Base-by-base conservation (phyloP, 306 rosid species). In the Ochetophila trinervis region DNA sequence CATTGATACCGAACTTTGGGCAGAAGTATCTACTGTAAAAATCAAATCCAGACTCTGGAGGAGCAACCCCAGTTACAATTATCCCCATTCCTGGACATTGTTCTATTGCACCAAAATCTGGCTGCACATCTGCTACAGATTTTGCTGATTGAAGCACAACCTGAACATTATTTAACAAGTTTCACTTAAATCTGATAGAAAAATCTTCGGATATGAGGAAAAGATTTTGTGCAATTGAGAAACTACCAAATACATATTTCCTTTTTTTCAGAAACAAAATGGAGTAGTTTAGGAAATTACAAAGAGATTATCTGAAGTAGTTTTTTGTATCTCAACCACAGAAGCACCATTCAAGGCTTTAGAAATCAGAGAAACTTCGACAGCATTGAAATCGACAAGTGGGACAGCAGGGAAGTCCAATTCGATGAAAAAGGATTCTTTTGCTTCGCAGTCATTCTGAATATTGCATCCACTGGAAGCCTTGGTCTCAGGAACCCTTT, bases 31-130 rank as follows among this genome's bases (percentile, higher is more conserved):
- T 70, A 62, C 85, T 87, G 67, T 65, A 78, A 77, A 89, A 80
- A 58, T 92, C 96, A 78, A 85, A 89, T 48, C 77, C 84, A 0
- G 93, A 89, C 36, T 69, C 85, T 1, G 83, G 74, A 68, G 88
- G 80, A 64, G 95, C 81, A 57, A 51, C 48, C 36, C 80, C 95
- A 0, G 96, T 57, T 68, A 83, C 76, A 67, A 84, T 75, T 23
- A 92, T 1, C 65, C 96, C 98, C 20, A 18, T 37, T 68, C 84
- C 91, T 2, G 95, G 93, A 66, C 68, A 80, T 58, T 84, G 84
- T 32, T 35, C 14, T n/a, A 87, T 71, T 53, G 76, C 95, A 72
- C 78, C 86, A 48, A 77, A 0, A 15, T 81, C 60, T 17, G 91
- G 97, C 76, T 82, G 60, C 18, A 85, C 55, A 71, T 85, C 89